Percentiles rank a stretch among this genome's conserved stretches.
phyloP scores from a whole-genome alignment of 306 rosid genomes.

The Cucurbita pepo region DNA sequence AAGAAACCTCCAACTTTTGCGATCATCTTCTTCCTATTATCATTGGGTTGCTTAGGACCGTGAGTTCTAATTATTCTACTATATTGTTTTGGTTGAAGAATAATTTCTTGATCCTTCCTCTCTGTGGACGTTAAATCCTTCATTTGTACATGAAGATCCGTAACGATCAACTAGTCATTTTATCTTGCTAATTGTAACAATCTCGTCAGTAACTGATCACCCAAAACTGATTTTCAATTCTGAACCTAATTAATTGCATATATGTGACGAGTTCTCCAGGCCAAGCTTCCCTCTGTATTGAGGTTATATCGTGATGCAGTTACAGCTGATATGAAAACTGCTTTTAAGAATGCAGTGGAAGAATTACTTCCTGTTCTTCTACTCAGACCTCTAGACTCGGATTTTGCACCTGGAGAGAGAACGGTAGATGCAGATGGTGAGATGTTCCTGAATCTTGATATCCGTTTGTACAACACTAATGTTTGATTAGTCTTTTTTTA shows the following conservation, averaged over 20 bases:
- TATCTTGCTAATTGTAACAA: neutral
- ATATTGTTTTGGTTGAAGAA: neutral
- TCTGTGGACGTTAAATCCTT: neutral
- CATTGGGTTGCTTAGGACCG: conserved; percentile 96
- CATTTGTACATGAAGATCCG: neutral
- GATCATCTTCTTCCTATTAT: conserved; percentile 83
- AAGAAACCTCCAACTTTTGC: conserved; percentile 53
- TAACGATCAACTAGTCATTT: neutral
- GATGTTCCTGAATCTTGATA: conserved; percentile 9
- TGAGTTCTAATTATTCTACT: conserved; percentile 25
- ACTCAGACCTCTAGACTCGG: conserved; percentile 58
- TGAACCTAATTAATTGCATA: neutral
- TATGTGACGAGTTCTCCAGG: conserved; percentile 32
- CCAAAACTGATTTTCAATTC: neutral
- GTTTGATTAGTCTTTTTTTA: neutral
- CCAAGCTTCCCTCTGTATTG: conserved; percentile 86
- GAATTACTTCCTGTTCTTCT: conserved; percentile 87
- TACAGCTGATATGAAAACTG: conserved; percentile 90
- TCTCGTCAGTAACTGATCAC: neutral
- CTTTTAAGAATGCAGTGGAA: conserved; percentile 85
- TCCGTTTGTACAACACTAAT: neutral
- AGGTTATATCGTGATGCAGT: conserved; percentile 88
- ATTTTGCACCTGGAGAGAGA: conserved; percentile 68
- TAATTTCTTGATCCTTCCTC: neutral
- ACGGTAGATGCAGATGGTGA: conserved; percentile 73